Percentiles rank a stretch among this genome's conserved stretches.
Conservation (phyloP, 164 flowering plant genomes). For the Warburgia ugandensis region DNA sequence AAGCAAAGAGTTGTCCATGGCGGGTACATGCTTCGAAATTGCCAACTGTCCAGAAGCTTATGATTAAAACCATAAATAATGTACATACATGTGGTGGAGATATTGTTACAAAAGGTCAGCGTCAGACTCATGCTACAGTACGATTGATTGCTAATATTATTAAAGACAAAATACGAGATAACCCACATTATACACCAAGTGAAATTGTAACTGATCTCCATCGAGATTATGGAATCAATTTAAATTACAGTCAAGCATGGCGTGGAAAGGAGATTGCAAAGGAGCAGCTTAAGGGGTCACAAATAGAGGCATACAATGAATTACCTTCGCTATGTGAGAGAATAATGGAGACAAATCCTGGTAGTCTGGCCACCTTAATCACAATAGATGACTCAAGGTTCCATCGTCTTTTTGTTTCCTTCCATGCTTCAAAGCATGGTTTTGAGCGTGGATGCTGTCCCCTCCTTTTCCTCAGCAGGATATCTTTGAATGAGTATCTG, state of each 20-base stretch:
- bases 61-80: constrained; percentile 44
- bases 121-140: constrained; percentile 44
- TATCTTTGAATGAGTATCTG: constrained; percentile 46
- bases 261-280: constrained; percentile 41
- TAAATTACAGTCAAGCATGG: constrained; percentile 42
- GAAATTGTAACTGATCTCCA: constrained; percentile 40
- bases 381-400: constrained; percentile 37
- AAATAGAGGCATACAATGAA: constrained; percentile 36
- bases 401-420: constrained; percentile 38
- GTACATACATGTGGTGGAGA: constrained; percentile 70
- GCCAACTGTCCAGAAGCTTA: constrained; percentile 37
- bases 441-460: constrained; percentile 53
- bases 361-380: constrained; percentile 30
- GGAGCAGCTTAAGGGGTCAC: constrained; percentile 44
- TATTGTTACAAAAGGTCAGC: constrained; percentile 36
- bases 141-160: constrained; percentile 43
- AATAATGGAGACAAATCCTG: constrained; percentile 50
- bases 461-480: constrained; percentile 41
- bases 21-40: constrained; percentile 70
- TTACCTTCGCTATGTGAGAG: constrained; percentile 46
- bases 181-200: constrained; percentile 38
- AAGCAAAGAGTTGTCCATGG: constrained; percentile 67
- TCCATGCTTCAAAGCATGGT: constrained; percentile 35
- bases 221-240: constrained; percentile 40
- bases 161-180: constrained; percentile 37